Evolutionary conservation across 768 basidiomycete species (phyloP), one percentile per base, ranked within the genome.

Genomic region (Boletus tomentosulus): DNA sequence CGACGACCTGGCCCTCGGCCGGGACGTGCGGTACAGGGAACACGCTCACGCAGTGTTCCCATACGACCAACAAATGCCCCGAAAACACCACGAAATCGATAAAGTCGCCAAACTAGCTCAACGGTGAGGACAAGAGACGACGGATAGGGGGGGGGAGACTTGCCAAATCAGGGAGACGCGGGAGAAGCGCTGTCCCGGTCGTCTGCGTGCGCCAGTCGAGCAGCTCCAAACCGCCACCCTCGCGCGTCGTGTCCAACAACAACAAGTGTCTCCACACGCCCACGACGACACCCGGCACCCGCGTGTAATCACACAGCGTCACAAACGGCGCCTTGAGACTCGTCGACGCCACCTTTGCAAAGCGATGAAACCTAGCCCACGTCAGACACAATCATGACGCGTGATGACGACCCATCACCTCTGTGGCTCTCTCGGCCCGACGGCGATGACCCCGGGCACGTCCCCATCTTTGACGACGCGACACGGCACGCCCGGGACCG

Each of bases 11-110:
- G 2, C 62, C 66, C 3, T 62, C 57, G 6, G 37, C 53, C 8
- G 68, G 68, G 33, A 68, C 30, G 2, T 10, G 30, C 1, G 66
- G 69, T 6, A 68, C 16, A 0, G 59, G 54, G 22, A 66, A 68
- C 9, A 68, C 66, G 50, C 66, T 66, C 46, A 66, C 49, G 30
- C 62, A 59, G 31, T 33, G 42, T 53, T 68, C 68, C 68, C 68
- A 70, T 52, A 61, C 59, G 12, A 66, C 56, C 55, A 68, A 48
- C 1, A 68, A 11, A 50, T 66, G 60, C 1, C 41, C 60, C 0
- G 58, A 35, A 41, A 68, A 68, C 43, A 62, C 51, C 34, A 55
- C 52, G 16, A 69, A 68, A 37, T 66, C 62, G 25, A 68, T 56
- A 54, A 62, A 68, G 7, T 10, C 0, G 3, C 66, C 66, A 56